These are phyloP conservation scores for Saccharomycopsis synnaedendra DNA, from an alignment of 805 yeast species.

Conservation along the genomic window DNA sequence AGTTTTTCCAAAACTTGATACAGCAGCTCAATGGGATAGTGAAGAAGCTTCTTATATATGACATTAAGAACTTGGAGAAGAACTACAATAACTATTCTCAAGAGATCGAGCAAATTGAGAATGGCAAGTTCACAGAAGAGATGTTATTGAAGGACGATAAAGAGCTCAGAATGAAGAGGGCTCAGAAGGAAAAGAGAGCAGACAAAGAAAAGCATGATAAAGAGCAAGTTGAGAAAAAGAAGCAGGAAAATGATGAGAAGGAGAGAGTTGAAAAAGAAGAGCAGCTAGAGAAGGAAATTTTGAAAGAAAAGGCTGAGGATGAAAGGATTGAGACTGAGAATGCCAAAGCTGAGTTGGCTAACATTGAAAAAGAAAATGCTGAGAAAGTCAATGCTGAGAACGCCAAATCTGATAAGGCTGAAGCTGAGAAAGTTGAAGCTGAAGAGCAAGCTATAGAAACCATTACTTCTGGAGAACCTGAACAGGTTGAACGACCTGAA, in stretches of 20 bases:
- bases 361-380: background rate
- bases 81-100: conserved; percentile 8
- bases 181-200: background rate
- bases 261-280: background rate
- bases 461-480: background rate
- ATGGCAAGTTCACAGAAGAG: conserved; percentile 13
- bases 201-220: background rate
- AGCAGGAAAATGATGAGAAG: background rate
- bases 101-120: conserved; percentile 11
- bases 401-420: background rate
- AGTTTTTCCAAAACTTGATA: conserved; percentile 13
- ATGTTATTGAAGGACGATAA: conserved; percentile 12
- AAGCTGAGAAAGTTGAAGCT: background rate
- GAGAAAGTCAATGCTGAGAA: background rate
- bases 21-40: conserved; percentile 11
- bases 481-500: background rate
- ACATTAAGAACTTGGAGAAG: conserved; percentile 13
- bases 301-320: background rate
- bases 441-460: background rate
- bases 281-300: background rate
- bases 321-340: background rate
- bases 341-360: background rate
- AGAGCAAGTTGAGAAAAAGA: background rate
- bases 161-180: conserved; percentile 7
- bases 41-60: conserved; percentile 14